A percentile compares a stretch with the other conserved stretches of the same genome.
These are phyloP conservation scores for Endogone sp. DNA, from an alignment of 192 early-diverging fungal genomes.

Conservation along the genomic window DNA sequence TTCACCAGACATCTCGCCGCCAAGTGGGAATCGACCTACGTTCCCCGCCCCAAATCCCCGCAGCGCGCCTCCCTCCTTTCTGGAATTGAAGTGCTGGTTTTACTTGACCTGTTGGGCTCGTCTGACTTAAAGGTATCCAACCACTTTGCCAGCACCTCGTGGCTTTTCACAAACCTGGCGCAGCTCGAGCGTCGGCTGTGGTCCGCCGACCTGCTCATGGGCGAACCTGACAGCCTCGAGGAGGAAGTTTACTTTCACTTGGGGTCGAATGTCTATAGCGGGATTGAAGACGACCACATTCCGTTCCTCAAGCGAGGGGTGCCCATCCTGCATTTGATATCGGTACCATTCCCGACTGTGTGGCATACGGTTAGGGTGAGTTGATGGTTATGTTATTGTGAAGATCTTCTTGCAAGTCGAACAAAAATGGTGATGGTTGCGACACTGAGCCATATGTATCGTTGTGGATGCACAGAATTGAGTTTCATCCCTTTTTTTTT, in stretches of 20 bases:
- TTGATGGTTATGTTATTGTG: not conserved
- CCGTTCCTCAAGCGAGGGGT: slow-evolving; percentile 82
- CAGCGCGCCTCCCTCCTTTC: slow-evolving; percentile 39
- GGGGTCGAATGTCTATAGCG: slow-evolving; percentile 18
- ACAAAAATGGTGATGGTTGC: not conserved
- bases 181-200: slow-evolving; percentile 66
- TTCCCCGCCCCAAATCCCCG: slow-evolving; percentile 20
- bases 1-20: slow-evolving; percentile 68
- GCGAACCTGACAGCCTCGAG: slow-evolving; percentile 17
- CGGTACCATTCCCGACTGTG: slow-evolving; percentile 76
- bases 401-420: slow-evolving; percentile 10
- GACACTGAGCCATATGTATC: no score
- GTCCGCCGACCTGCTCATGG: slow-evolving; percentile 7
- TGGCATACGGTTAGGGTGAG: slow-evolving; percentile 75
- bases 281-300: slow-evolving; percentile 82
- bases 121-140: slow-evolving; percentile 47
- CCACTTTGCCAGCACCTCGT: slow-evolving; percentile 60
- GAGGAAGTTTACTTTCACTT: slow-evolving; percentile 24
- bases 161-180: slow-evolving; percentile 65
- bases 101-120: slow-evolving; percentile 85
- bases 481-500: no score
- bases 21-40: slow-evolving; percentile 59
- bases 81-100: slow-evolving; percentile 79
- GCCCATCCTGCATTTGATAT: slow-evolving; percentile 84
- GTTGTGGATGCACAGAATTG: no score